Evolutionary conservation across 306 rosid species (phyloP).

Genomic region (Fragaria nilgerrensis): DNA sequence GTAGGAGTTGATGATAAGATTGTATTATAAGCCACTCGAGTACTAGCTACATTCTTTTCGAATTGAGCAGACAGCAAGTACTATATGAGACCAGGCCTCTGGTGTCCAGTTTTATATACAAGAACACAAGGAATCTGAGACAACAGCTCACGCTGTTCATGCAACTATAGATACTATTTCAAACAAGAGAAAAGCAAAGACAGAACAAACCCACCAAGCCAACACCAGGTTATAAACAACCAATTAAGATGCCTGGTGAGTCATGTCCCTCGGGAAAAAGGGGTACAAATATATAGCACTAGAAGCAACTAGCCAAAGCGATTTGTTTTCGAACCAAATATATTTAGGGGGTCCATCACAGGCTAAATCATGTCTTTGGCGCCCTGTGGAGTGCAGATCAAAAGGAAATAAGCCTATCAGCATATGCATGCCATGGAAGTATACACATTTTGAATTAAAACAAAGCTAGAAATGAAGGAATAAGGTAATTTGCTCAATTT

Average conservation of each 20-base stretch:
- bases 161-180: constrained; percentile 29
- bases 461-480: no score
- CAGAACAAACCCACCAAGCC: constrained; percentile 1
- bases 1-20: neutral
- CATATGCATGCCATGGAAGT: neutral
- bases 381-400: neutral
- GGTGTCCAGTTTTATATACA: constrained; percentile 15
- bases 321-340: neutral
- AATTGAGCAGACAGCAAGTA: neutral
- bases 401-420: neutral
- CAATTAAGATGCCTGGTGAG: neutral
- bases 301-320: neutral
- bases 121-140: constrained; percentile 40
- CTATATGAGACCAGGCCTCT: neutral
- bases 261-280: neutral
- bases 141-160: constrained; percentile 49
- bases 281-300: neutral
- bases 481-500: no score
- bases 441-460: neutral
- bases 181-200: neutral
- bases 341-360: neutral
- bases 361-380: neutral
- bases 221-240: constrained; percentile 4
- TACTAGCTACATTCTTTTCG: neutral
- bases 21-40: neutral